Percentiles rank a stretch among this genome's conserved stretches.
phyloP scores from a whole-genome alignment of 805 yeast species.

The Maudiozyma bulderi region DNA sequence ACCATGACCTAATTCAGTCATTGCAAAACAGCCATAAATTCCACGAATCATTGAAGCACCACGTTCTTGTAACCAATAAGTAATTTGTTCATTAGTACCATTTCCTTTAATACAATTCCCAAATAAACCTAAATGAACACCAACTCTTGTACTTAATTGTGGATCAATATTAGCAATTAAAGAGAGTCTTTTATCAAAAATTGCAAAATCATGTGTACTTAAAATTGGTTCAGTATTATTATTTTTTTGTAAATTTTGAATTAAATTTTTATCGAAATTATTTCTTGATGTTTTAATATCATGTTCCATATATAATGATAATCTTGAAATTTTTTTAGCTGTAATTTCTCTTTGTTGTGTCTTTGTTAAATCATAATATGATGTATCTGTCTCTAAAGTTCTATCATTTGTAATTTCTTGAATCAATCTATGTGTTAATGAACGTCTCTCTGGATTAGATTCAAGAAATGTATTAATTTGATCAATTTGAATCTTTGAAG shows the following conservation, averaged over 20 bases:
- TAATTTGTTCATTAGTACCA: slow-evolving; percentile 76
- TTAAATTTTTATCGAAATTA: slow-evolving; percentile 18
- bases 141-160: slow-evolving; percentile 68
- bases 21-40: slow-evolving; percentile 79
- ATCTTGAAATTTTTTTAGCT: slow-evolving; percentile 50
- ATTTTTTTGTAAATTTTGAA: slow-evolving; percentile 18
- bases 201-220: slow-evolving; percentile 20
- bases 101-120: slow-evolving; percentile 74
- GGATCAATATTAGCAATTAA: slow-evolving; percentile 65
- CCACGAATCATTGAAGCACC: slow-evolving; percentile 53
- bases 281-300: slow-evolving; percentile 24
- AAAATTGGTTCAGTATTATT: slow-evolving; percentile 10
- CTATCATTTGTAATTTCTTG: slow-evolving; percentile 64
- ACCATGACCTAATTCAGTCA: slow-evolving; percentile 92
- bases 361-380: slow-evolving; percentile 50
- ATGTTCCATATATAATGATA: slow-evolving; percentile 50
- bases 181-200: slow-evolving; percentile 50
- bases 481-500: slow-evolving; percentile 35
- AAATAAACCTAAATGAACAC: slow-evolving; percentile 82
- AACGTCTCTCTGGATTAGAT: slow-evolving; percentile 37
- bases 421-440: slow-evolving; percentile 38
- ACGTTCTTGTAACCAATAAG: slow-evolving; percentile 70
- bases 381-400: slow-evolving; percentile 41
- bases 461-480: slow-evolving; percentile 49
- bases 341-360: slow-evolving; percentile 49